Base-by-base conservation (phyloP, 163 green algal genomes). In the Chlamydomonas reinhardtii region DNA sequence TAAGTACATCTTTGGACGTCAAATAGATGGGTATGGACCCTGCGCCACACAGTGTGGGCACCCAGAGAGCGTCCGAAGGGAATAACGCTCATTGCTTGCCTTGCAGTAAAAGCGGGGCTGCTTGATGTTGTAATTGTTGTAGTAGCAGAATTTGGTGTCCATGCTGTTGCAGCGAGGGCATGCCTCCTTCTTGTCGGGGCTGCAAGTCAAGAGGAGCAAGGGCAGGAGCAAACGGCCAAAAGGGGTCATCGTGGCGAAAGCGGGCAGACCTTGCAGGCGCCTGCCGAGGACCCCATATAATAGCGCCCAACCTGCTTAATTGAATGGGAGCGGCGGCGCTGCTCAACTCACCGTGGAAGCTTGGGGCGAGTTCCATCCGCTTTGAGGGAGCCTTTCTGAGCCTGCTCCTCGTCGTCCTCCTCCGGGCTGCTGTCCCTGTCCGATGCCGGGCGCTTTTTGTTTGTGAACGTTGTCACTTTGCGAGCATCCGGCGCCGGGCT, bases 61-160 rank as follows among this genome's bases (percentile, higher is more conserved):
- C 48, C 48, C 14, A 56, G 14, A 12, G 48, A 17, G 48, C 48
- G 48, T 56, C 11, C 48, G n/a, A 56, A 56, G 48, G 48, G 48
- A 56, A 56, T 56, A 56, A 56, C 48, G 48, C 48, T 56, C 48
- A 19, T 9, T 14, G 48, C 48, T 56, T 56, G 48, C 94, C 93
- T 95, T 94, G 91, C 95, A 98, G 82, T 93, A 97, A 79, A 96
- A 97, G 0, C 95, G 85, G 0, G 96, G 96, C 89, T 98, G 96
- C 82, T 96, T 96, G 12, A 97, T 88, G 90, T 98, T 97, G 88
- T 97, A 98, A 85, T 98, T 98, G 90, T 98, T 98, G 90, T 96
- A 98, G 82, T 98, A 98, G 83, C 94, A 97, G 59, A 97, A 98
- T 74, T 97, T 97, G 2, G 94, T 97, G 64, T 97, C 91, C 32